These are phyloP conservation scores for Exobasidium cylindrosporum DNA, from an alignment of 1,284 basidiomycete genomes.

Conservation along the genomic window DNA sequence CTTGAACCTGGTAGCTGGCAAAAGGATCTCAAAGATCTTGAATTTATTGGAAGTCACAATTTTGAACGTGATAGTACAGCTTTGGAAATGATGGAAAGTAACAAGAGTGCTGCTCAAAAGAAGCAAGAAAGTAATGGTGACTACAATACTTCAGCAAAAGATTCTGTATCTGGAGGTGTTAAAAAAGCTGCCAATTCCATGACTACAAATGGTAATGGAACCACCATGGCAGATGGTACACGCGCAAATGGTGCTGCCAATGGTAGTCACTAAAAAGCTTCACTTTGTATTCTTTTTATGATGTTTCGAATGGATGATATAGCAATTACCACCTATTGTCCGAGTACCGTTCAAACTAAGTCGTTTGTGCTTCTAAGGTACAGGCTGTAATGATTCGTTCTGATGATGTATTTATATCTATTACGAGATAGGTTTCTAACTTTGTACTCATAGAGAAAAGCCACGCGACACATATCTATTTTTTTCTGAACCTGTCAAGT, in stretches of 20 bases:
- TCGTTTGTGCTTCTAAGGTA: too few relatives aligned
- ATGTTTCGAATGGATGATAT: too few relatives aligned
- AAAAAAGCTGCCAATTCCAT: not conserved
- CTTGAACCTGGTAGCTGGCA: conserved; percentile 30
- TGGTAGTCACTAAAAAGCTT: not conserved
- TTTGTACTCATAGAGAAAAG: too few relatives aligned
- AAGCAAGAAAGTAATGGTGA: not conserved
- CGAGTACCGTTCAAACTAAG: too few relatives aligned
- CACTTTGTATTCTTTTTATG: not conserved
- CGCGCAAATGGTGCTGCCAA: not conserved
- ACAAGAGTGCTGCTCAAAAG: conserved; percentile 3
- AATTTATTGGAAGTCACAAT: conserved; percentile 41
- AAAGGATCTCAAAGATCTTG: conserved; percentile 23
- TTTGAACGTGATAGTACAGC: conserved; percentile 11
- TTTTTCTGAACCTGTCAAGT: too few relatives aligned
- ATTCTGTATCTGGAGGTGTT: conserved; percentile 3
- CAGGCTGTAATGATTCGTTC: too few relatives aligned
- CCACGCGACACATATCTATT: too few relatives aligned
- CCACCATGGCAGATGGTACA: not conserved
- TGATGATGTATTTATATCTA: too few relatives aligned
- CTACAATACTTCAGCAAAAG: conserved; percentile 7
- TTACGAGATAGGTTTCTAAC: too few relatives aligned
- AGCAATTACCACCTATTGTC: too few relatives aligned
- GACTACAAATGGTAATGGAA: not conserved
- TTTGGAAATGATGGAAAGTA: conserved; percentile 3